These are phyloP conservation scores for Diaporthe vaccinii DNA, from an alignment of 2,329 filamentous ascomycete genomes.

Conservation along the genomic window DNA sequence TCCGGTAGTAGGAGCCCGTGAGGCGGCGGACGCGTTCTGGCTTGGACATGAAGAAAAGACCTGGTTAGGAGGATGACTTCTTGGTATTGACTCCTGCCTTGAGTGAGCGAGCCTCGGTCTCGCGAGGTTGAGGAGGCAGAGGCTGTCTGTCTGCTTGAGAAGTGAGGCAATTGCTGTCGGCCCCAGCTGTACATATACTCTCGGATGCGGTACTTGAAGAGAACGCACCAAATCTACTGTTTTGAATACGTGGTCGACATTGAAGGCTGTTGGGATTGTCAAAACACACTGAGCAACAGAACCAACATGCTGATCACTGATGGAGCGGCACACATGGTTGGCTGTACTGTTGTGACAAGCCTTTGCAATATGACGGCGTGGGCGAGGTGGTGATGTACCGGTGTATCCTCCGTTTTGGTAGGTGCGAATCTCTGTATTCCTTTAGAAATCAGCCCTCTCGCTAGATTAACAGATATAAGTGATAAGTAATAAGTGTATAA, in stretches of 20 bases:
- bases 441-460: too few species aligned
- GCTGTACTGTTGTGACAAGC: neutral
- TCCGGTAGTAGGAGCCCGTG: neutral
- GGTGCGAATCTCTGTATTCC: too few species aligned
- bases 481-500: too few species aligned
- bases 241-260: too few species aligned
- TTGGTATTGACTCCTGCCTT: neutral
- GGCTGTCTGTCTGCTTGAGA: neutral
- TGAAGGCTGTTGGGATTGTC: neutral
- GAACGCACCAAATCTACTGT: neutral
- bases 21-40: conserved; percentile 12
- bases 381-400: too few species aligned
- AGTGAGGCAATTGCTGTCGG: neutral
- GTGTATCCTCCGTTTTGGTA: too few species aligned
- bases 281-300: neutral
- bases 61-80: neutral
- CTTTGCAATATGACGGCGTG: too few species aligned
- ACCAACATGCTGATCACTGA: neutral
- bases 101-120: neutral
- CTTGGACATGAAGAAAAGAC: conserved; percentile 45
- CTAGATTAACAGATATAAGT: too few species aligned
- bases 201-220: too few species aligned
- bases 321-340: neutral
- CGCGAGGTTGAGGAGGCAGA: neutral
- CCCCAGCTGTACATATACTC: neutral